Conservation (phyloP, 1,139 yeast species). For the Candida labiduridarum region DNA sequence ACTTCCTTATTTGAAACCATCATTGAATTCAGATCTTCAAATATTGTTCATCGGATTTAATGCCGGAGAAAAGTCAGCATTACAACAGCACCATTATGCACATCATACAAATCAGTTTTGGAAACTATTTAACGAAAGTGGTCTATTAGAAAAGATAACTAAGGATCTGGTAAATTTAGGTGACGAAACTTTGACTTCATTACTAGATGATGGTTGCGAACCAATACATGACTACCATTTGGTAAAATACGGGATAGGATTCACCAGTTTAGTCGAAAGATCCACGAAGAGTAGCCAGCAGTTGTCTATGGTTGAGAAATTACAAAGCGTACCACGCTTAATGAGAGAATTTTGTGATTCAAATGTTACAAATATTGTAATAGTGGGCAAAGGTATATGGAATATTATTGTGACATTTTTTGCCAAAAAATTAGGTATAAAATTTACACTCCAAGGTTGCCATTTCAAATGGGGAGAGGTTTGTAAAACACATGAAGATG, state of each 20-base stretch:
- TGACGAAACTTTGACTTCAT: slow-evolving; percentile 1
- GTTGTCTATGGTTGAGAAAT: slow-evolving; percentile 54
- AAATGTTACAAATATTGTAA: slow-evolving; percentile 49
- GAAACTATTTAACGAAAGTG: slow-evolving; percentile 61
- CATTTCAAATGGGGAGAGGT: slow-evolving; percentile 58
- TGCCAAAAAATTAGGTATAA: slow-evolving; percentile 10
- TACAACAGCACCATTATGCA: slow-evolving; percentile 72
- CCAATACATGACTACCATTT: slow-evolving; percentile 50
- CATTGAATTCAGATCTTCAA: slow-evolving; percentile 29
- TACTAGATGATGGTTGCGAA: slow-evolving; percentile 40
- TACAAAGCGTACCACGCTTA: slow-evolving; percentile 55
- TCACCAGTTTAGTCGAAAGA: slow-evolving; percentile 69
- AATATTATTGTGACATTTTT: slow-evolving; percentile 51
- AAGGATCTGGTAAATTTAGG: neutral
- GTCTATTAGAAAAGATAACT: slow-evolving; percentile 35
- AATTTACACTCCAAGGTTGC: slow-evolving; percentile 23
- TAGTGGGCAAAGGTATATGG: slow-evolving; percentile 84
- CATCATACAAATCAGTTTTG: slow-evolving; percentile 72
- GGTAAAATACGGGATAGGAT: slow-evolving; percentile 56
- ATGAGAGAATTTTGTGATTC: slow-evolving; percentile 43
- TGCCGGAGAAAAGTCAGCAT: slow-evolving; percentile 70
- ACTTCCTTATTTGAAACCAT: slow-evolving; percentile 36
- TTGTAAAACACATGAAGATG: slow-evolving; percentile 12
- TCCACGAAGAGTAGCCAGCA: slow-evolving; percentile 66
- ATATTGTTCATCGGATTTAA: slow-evolving; percentile 73